These are phyloP conservation scores for Rhynchospora breviuscula DNA, from an alignment of 176 grass and related monocot genomes.

Conservation along the genomic window DNA sequence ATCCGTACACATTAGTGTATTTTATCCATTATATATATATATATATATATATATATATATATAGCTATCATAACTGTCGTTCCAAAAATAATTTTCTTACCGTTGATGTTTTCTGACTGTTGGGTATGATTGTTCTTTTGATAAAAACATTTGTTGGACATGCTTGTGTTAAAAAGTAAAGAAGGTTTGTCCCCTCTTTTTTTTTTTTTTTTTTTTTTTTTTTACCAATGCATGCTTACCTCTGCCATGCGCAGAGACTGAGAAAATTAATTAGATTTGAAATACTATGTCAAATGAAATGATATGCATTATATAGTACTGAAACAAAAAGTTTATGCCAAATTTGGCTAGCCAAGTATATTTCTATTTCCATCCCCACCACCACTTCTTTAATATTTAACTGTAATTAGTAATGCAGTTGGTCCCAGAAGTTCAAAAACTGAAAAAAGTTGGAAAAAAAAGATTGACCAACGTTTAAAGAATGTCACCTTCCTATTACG, in stretches of 20 bases:
- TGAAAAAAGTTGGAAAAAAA: no score
- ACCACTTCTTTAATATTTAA: no score
- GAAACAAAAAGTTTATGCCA: neutral
- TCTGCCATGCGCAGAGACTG: neutral
- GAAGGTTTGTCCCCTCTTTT: neutral
- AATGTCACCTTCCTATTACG: no score
- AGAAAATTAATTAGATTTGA: conserved; percentile 5
- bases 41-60: no score
- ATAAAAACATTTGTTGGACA: neutral
- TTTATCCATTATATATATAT: no score
- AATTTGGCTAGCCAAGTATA: neutral
- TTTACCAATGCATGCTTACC: neutral
- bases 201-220: neutral
- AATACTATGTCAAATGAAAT: neutral
- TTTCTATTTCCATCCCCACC: no score
- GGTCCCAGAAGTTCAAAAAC: no score
- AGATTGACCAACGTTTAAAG: no score
- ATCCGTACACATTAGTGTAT: no score
- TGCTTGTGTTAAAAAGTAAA: neutral
- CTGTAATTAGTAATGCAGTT: no score
- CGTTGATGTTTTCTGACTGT: neutral
- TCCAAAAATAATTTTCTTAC: neutral
- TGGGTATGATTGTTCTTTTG: neutral
- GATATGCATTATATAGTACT: neutral
- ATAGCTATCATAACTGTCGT: neutral